These are phyloP conservation scores for Beverwykella pulmonaria DNA, from an alignment of 495 filamentous ascomycete species.

Conservation along the genomic window DNA sequence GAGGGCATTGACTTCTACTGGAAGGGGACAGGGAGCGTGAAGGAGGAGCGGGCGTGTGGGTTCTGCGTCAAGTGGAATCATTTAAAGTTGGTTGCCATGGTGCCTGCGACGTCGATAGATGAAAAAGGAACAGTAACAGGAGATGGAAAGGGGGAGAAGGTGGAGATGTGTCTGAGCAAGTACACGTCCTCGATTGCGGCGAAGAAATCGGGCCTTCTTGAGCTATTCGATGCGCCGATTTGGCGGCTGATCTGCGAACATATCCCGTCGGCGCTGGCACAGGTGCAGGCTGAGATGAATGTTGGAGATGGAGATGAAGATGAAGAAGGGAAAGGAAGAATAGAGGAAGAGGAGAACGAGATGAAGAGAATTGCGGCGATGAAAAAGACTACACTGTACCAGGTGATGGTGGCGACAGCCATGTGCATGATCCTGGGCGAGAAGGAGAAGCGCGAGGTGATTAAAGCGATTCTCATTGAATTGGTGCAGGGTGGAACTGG, in stretches of 20 bases:
- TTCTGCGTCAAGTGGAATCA: conserved; percentile 20
- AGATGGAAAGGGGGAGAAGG: background rate
- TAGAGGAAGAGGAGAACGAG: background rate
- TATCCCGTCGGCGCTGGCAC: background rate
- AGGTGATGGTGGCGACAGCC: conserved; percentile 37
- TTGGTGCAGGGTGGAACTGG: conserved; percentile 14
- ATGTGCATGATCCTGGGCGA: conserved; percentile 41
- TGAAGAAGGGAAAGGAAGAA: background rate
- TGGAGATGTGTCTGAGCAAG: conserved; percentile 30
- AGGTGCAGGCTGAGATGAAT: background rate
- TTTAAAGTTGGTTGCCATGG: conserved; percentile 28
- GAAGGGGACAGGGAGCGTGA: conserved; percentile 32
- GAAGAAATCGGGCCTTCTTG: conserved; percentile 25
- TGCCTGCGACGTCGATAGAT: conserved; percentile 1
- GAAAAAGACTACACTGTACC: conserved; percentile 28
- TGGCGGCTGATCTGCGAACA: conserved; percentile 15
- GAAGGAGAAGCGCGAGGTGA: conserved; percentile 35
- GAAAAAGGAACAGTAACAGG: background rate
- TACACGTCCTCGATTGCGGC: conserved; percentile 25
- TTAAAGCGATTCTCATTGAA: conserved; percentile 25
- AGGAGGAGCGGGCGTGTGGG: conserved; percentile 17
- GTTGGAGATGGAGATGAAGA: background rate
- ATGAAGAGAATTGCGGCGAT: background rate
- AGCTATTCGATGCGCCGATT: conserved; percentile 33
- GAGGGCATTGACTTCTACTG: conserved; percentile 32